Percentiles rank a stretch among this genome's conserved stretches.
Evolutionary conservation across 768 basidiomycete species (phyloP).

Genomic region (Boletus pseudopeckii): DNA sequence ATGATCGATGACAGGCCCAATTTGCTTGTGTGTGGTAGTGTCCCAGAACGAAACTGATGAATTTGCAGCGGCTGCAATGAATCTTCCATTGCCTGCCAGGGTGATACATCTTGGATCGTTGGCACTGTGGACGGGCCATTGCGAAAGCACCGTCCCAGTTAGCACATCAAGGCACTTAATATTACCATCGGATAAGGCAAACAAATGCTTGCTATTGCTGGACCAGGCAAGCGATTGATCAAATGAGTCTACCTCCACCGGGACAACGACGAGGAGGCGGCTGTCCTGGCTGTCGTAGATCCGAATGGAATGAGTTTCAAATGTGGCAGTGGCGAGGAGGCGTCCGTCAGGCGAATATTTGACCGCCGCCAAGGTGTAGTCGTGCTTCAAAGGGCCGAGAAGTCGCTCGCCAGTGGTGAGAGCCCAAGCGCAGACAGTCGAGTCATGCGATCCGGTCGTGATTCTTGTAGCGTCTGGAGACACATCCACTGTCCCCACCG

Average conservation of each 20-base stretch:
- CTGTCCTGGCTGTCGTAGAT: conserved; percentile 4
- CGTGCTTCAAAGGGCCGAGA: conserved; percentile 1
- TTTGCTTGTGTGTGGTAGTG: not conserved
- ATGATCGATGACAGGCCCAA: conserved; percentile 6
- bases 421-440: conserved; percentile 3
- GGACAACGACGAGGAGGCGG: not conserved
- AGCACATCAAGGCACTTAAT: conserved; percentile 2
- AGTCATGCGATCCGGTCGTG: conserved; percentile 7
- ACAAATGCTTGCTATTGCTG: not conserved
- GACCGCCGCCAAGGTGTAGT: not conserved
- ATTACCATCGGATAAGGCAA: not conserved
- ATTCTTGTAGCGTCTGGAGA: conserved; percentile 12
- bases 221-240: conserved; percentile 12
- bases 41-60: conserved; percentile 15
- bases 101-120: not conserved
- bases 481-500: conserved; percentile 2
- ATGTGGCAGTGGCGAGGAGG: conserved; percentile 8
- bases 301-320: not conserved
- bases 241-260: not conserved
- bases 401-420: not conserved
- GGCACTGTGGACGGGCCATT: conserved; percentile 5
- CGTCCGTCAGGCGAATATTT: conserved; percentile 10
- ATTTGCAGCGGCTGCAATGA: not conserved
- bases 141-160: not conserved
- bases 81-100: conserved; percentile 7